Conservation (phyloP, 2,329 filamentous ascomycete species). For the Paecilomyces sp. region DNA sequence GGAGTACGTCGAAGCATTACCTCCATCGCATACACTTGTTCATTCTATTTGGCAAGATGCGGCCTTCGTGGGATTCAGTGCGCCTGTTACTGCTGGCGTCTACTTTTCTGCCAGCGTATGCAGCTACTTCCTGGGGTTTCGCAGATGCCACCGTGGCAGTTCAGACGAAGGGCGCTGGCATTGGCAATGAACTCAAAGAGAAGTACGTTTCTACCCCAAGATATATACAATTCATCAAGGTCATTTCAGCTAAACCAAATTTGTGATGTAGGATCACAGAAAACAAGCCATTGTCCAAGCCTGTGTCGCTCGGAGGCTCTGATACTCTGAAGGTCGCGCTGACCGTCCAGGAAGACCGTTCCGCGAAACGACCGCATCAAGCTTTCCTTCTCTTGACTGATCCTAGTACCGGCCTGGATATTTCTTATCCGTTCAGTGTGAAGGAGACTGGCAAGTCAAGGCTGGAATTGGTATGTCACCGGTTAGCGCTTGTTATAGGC, state of each 20-base stretch:
- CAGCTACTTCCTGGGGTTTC: constrained; percentile 54
- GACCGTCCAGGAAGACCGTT: constrained; percentile 71
- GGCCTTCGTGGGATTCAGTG: constrained; percentile 27
- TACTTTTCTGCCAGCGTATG: constrained; percentile 28
- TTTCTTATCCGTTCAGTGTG: constrained; percentile 73
- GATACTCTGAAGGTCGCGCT: constrained; percentile 77
- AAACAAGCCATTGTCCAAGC: constrained; percentile 54
- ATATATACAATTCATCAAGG: background rate
- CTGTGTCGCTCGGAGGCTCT: constrained; percentile 57
- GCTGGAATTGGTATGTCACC: constrained; percentile 67
- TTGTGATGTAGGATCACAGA: constrained; percentile 47
- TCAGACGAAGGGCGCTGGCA: constrained; percentile 52
- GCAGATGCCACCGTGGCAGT: constrained; percentile 57
- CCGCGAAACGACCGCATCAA: constrained; percentile 81
- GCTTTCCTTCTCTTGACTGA: constrained; percentile 83
- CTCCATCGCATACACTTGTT: constrained; percentile 5
- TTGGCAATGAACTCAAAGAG: constrained; percentile 48
- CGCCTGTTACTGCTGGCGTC: constrained; percentile 30
- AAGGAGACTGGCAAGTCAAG: constrained; percentile 85
- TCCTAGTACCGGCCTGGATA: constrained; percentile 66
- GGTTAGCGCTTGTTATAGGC: background rate
- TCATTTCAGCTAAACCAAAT: constrained; percentile 1
- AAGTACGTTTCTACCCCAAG: constrained; percentile 34
- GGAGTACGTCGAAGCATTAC: background rate
- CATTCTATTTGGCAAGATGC: constrained; percentile 20